Evolutionary conservation across 805 yeast species (phyloP), one percentile per base, ranked within the genome.

Genomic region (Isabelozyma heimii): DNA sequence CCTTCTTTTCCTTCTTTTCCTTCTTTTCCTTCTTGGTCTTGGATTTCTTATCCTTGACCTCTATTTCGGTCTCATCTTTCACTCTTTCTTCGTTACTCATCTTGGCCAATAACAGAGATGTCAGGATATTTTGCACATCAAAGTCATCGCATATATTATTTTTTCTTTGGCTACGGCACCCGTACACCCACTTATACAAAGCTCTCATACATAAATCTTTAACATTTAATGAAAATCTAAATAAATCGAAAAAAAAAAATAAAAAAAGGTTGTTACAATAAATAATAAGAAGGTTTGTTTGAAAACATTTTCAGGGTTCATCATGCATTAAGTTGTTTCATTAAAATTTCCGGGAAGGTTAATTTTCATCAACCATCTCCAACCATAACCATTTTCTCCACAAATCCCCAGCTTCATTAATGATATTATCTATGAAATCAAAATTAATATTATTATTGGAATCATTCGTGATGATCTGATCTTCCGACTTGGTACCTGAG

Each of bases 371-470:
- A 41, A 61, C 56, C 68, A 69, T 64, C 51, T 73, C 78, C 53
- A 63, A 55, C 74, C 74, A 88, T 38, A 87, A 69, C 89, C 92
- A 88, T 58, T 83, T 85, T 54, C 97, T 75, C 96, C 96, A 89
- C 40, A 87, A 73, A 59, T 89, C 96, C 30, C 96, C 96, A 2
- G 95, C 91, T 62, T 85, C 91, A 47, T 73, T 70, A 40, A 89
- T 76, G 27, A 89, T 76, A 54, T 84, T 85, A 59, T 87, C 91
- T 62, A 89, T 85, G 55, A 87, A 89, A 53, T 78, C 80, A 39
- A 75, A 69, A 48, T 72, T 73, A 35, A 80, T 80, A 48, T 70
- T 56, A 42, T 54, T 57, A 20, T 44, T 40, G 3, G 61, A 54
- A 50, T 67, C 70, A 48, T 66, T 65, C 13, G 69, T 59, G 14